Evolutionary conservation across 495 filamentous ascomycete species (phyloP).

Genomic region (Trichoderma parareesei): DNA sequence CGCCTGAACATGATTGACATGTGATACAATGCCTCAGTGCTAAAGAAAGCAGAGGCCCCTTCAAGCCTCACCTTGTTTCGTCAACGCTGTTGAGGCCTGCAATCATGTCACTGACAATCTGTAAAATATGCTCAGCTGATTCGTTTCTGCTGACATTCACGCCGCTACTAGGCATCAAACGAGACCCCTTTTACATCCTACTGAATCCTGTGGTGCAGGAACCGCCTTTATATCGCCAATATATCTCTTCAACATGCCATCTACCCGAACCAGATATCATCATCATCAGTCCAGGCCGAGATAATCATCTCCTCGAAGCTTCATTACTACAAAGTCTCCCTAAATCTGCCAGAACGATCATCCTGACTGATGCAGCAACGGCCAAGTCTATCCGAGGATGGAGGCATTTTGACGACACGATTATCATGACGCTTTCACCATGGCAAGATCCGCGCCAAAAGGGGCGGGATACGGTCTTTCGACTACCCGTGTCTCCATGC

Average conservation of each 20-base stretch:
- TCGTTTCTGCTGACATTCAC: background rate
- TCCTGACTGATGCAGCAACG: constrained; percentile 58
- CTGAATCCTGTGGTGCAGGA: background rate
- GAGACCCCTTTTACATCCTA: background rate
- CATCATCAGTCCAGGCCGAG: constrained; percentile 61
- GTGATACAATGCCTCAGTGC: no score
- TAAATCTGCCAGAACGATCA: constrained; percentile 39
- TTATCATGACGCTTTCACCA: constrained; percentile 43
- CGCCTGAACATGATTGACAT: no score
- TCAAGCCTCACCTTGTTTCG: no score
- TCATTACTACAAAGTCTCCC: constrained; percentile 53
- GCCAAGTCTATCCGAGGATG: constrained; percentile 52
- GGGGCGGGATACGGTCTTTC: constrained; percentile 29
- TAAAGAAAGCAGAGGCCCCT: no score
- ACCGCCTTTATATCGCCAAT: constrained; percentile 23
- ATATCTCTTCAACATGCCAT: constrained; percentile 50
- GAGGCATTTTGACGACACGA: constrained; percentile 53
- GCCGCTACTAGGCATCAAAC: background rate
- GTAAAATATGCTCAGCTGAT: background rate
- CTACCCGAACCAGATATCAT: constrained; percentile 56
- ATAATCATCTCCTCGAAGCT: constrained; percentile 61
- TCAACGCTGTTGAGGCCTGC: background rate
- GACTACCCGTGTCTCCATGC: constrained; percentile 37
- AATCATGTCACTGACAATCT: background rate
- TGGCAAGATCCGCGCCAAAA: constrained; percentile 42